Evolutionary conservation across 257 asterid genomes (phyloP).

Genomic region (Eustoma russellianum): DNA sequence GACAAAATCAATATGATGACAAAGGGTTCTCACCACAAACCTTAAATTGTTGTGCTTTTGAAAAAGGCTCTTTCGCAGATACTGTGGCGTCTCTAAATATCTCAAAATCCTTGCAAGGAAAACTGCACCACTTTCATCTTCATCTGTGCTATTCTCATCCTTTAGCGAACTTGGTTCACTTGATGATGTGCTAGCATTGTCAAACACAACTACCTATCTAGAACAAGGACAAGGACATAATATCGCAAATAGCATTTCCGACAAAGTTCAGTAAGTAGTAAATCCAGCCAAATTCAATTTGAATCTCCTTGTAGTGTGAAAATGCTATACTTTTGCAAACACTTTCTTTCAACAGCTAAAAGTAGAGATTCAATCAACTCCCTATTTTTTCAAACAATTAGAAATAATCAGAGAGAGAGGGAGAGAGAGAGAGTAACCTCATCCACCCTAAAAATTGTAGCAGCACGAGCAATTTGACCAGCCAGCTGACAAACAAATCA

Average conservation of each 20-base stretch:
- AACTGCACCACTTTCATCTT: slow-evolving; percentile 65
- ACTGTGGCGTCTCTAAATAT: slow-evolving; percentile 96
- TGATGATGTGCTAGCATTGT: slow-evolving; percentile 40
- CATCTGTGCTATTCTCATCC: slow-evolving; percentile 36
- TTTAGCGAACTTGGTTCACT: slow-evolving; percentile 26
- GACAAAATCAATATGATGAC: not conserved
- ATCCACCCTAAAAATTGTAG: slow-evolving; percentile 70
- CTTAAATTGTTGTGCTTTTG: slow-evolving; percentile 76
- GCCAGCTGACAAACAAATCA: slow-evolving; percentile 65
- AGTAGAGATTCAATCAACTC: not conserved
- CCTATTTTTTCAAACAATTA: not conserved
- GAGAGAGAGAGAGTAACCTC: slow-evolving; percentile 43
- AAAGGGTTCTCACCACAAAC: slow-evolving; percentile 61
- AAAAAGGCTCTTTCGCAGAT: slow-evolving; percentile 85
- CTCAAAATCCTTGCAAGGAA: slow-evolving; percentile 78
- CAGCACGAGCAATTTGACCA: slow-evolving; percentile 97
- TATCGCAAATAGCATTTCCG: no score
- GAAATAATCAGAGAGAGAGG: not conserved
- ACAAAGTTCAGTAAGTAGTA: not conserved
- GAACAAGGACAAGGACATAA: slow-evolving; percentile 10
- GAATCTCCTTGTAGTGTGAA: no score
- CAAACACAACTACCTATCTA: slow-evolving; percentile 69
- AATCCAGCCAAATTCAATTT: not conserved
- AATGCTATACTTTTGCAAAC: no score
- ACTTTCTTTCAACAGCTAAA: not conserved